Base-by-base conservation (phyloP, 208 protist genomes). In the Acanthamoeba lenticulata region DNA sequence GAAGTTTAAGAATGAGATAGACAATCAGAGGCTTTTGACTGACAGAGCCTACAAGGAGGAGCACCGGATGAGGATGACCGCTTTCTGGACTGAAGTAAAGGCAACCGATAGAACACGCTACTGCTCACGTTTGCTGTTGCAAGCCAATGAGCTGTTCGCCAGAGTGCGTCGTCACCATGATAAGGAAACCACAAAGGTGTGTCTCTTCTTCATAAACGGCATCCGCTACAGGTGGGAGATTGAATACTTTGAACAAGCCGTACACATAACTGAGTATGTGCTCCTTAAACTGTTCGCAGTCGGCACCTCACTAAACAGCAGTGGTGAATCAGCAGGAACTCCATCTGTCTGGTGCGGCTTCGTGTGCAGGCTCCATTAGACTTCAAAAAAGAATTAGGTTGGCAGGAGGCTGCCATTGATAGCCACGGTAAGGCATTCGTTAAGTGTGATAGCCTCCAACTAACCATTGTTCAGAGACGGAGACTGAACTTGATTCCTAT, bases 31-130 rank as follows among this genome's bases (percentile, higher is more conserved):
- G 6, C 36, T 77, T 4, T 6, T 77, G 32, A 45, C 36, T 1
- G 67, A 77, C 36, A n/a, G 67, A 17, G 67, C 38, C 34, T 77
- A 77, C 36, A 77, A 77, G 67, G 67, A 77, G 19, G 17, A 77
- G 36, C 67, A 77, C 67, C 67, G 67, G 27, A 77, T 77, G 67
- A 77, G 27, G 36, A 77, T 77, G 67, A 77, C 67, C 1, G 67
- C 67, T 29, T 77, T 44, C 19, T 77, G 67, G 67, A 44, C 67
- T 0, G 67, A 77, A 34, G 32, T 77, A 17, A 77, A 77, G 36
- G 17, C 29, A 1, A 3, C n/a, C 4, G 67, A 77, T 15, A 5
- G 6, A 5, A 77, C 36, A 0, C 67, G 67, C 67, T 77, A 77
- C 67, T 77, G 67, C 13, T 5, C 15, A 3, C 67, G 36, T 17